phyloP scores from a whole-genome alignment of 208 protist genomes.

The Plasmodiophora brassicae region DNA sequence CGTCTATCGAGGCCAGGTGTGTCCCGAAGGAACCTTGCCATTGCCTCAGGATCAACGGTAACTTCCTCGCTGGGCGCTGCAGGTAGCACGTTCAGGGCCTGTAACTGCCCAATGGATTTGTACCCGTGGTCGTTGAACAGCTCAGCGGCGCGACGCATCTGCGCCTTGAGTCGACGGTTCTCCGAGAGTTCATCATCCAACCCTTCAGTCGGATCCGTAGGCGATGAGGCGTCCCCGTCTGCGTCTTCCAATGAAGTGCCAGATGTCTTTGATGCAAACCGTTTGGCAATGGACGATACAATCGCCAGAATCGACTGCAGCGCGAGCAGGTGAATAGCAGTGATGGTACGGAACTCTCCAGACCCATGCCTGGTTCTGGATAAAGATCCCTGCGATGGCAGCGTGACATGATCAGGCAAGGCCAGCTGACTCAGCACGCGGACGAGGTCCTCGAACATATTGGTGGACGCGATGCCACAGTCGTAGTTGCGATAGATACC shows the following conservation, averaged over 20 bases:
- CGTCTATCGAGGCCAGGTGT: not conserved
- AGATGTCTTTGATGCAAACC: not conserved
- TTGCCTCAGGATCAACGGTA: not conserved
- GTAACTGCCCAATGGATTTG: not conserved
- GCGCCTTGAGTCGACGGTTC: not conserved
- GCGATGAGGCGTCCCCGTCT: not conserved
- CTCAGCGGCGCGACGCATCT: not conserved
- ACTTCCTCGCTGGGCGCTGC: not conserved
- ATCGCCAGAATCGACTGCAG: not conserved
- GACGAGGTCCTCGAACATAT: conserved; percentile 29
- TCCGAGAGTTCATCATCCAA: not conserved
- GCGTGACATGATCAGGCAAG: not conserved
- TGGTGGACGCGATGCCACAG: not conserved
- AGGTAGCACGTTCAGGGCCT: not conserved
- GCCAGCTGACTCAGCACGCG: not conserved
- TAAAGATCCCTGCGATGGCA: too few species aligned
- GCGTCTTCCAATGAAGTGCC: too few species aligned
- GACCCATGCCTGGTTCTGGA: too few species aligned
- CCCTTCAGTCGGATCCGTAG: not conserved
- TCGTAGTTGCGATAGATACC: conserved; percentile 24
- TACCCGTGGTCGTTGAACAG: not conserved
- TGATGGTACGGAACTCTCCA: too few species aligned
- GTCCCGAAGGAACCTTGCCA: not conserved
- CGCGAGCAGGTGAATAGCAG: not conserved
- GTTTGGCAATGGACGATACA: not conserved